Base-by-base conservation (phyloP, 1,139 yeast genomes). In the Geotrichum phurueaensis region DNA sequence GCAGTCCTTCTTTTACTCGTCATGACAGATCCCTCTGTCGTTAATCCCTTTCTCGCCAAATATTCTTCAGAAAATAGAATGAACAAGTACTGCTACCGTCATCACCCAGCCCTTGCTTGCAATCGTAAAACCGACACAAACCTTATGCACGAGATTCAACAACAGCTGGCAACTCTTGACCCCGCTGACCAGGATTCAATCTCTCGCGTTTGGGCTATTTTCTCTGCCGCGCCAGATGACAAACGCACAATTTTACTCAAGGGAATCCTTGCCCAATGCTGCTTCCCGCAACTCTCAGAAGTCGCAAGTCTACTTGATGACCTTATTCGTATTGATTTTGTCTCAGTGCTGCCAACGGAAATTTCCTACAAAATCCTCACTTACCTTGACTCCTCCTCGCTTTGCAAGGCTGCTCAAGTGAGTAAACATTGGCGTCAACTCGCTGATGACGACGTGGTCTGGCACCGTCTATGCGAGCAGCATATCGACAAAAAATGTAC, bases 391-490 rank as follows among this genome's bases (percentile, higher is more conserved):
- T 92, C 98, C 72, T 87, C 85, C 57, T 89, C 97, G 25, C 79
- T 94, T 58, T 92, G 98, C 74, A 85, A 84, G 67, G 97, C 98
- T 0, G 96, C 98, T 0, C 96, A 87, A 74, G 99, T 94, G 2
- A 87, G 92, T 51, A 81, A 84, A 59, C 83, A 82, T 61, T 94
- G 99, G 99, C 85, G 89, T 70, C 78, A 79, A 59, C 77, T 94
- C 60, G 98, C 99, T 1, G 97, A 94, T 73, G 97, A 92, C 72
- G 98, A 94, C 70, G 77, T 96, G 59, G 98, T 94, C 6, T 94
- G 99, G 99, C 96, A 94, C 72, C 91, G 94, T 67, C 87, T 94
- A 94, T 94, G 99, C 73, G 97, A 91, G 73, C 99, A 94, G 74
- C 99, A 94, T 72, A 94, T 94, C 62, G 99, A 94, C 74, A 80